These are phyloP conservation scores for Climacium dendroides DNA, from an alignment of 225 moss, liverwort and hornwort genomes.

Conservation along the genomic window DNA sequence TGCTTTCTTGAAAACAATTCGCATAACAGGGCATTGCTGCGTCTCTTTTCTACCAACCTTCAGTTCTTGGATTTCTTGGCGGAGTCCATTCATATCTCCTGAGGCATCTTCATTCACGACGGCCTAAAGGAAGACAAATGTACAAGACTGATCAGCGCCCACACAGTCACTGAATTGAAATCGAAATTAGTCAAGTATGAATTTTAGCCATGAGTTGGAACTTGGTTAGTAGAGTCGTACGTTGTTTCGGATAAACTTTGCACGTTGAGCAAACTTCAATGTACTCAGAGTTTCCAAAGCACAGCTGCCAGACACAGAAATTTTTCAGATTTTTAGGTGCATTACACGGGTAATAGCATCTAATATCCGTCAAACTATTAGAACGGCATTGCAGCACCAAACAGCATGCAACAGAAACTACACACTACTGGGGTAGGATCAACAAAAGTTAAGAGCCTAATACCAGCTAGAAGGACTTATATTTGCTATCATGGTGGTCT, in stretches of 20 bases:
- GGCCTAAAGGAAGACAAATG: constrained; percentile 13
- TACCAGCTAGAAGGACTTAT: constrained; percentile 66
- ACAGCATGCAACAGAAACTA: background rate
- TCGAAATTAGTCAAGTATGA: background rate
- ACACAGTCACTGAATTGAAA: background rate
- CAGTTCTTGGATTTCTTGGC: constrained; percentile 54
- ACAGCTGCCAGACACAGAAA: constrained; percentile 29
- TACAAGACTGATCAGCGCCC: background rate
- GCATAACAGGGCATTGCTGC: background rate
- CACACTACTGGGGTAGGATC: background rate
- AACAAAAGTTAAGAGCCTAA: background rate
- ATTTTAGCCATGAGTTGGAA: background rate
- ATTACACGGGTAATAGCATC: background rate
- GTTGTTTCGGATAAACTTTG: constrained; percentile 51
- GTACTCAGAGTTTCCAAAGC: constrained; percentile 62
- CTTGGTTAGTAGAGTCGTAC: background rate
- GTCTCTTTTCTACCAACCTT: constrained; percentile 23
- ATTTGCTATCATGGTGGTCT: constrained; percentile 61
- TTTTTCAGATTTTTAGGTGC: background rate
- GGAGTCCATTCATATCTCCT: constrained; percentile 49
- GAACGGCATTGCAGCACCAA: background rate
- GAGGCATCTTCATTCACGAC: constrained; percentile 57
- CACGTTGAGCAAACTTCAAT: constrained; percentile 62
- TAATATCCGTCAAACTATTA: background rate
- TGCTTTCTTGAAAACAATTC: background rate